These are phyloP conservation scores for Nicotiana paniculata DNA, from an alignment of 257 asterid genomes.

Conservation along the genomic window DNA sequence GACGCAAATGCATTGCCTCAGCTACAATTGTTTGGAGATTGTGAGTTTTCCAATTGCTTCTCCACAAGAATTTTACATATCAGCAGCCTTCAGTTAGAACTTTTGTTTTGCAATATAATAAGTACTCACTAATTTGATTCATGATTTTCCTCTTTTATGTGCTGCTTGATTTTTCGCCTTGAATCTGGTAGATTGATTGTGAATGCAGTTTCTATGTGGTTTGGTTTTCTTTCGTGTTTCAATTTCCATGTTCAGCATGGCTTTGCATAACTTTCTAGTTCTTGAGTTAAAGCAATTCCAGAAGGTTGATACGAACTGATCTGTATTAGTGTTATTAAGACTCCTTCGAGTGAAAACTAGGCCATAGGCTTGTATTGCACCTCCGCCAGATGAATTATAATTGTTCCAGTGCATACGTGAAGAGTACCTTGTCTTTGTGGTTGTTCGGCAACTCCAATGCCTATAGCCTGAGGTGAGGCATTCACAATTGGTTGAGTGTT, in stretches of 20 bases:
- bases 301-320: background rate
- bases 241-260: background rate
- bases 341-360: background rate
- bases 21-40: conserved; percentile 59
- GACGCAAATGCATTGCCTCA: conserved; percentile 47
- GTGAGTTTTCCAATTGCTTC: conserved; percentile 28
- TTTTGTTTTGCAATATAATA: background rate
- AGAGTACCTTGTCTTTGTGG: background rate
- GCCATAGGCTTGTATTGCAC: background rate
- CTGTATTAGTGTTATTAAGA: background rate
- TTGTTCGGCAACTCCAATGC: background rate
- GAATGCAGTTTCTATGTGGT: background rate
- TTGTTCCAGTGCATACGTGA: background rate
- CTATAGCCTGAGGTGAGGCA: background rate
- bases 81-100: background rate
- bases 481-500: background rate
- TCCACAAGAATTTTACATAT: background rate
- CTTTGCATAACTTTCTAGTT: background rate
- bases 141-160: conserved; percentile 3
- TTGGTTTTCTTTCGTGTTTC: background rate
- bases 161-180: background rate
- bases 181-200: background rate
- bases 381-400: background rate
- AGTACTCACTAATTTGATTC: background rate
- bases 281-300: background rate